Evolutionary conservation across 495 filamentous ascomycete species (phyloP), one percentile per base, ranked within the genome.

Genomic region (Beverwykella pulmonaria): DNA sequence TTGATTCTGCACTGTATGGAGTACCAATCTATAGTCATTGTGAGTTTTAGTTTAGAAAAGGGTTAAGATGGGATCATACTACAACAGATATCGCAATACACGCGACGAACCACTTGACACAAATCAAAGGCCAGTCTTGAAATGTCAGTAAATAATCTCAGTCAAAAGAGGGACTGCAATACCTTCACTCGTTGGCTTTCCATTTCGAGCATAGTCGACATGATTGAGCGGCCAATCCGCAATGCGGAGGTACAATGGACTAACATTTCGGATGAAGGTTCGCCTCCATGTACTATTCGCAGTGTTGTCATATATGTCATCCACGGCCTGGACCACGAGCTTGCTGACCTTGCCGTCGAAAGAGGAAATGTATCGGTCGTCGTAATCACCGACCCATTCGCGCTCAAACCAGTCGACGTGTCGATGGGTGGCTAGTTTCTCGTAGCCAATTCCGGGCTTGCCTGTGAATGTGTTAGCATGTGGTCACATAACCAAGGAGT

Each of bases 101-200:
- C 8, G 69, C 57, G 39, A 67, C 26, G 32, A 72, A 50, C 65
- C 66, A 72, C 53, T 69, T 72, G 3, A 48, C 57, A 30, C 26
- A 55, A 8, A 61, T 52, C 41, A 65, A 23, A 14, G 62, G 52
- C 44, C 41, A 58, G 26, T 71, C 53, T 67, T n/a, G n/a, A n/a
- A n/a, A n/a, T n/a, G n/a, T n/a, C n/a, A n/a, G n/a, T n/a, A n/a
- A n/a, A n/a, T n/a, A n/a, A n/a, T n/a, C n/a, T n/a, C n/a, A n/a
- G n/a, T n/a, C n/a, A 53, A 25, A 10, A 8, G 7, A 22, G 20
- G 29, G 7, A 7, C 25, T 9, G 48, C 4, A 20, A n/a, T 46
- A 63, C 60, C 60, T 44, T 56, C 63, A 32, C 47, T 63, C 7
- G 49, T 65, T 14, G 49, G 47, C 9, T 34, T 50, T 2, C 49